Evolutionary conservation across 83 land plant species (phyloP).

Genomic region (Diphasiastrum complanatum): DNA sequence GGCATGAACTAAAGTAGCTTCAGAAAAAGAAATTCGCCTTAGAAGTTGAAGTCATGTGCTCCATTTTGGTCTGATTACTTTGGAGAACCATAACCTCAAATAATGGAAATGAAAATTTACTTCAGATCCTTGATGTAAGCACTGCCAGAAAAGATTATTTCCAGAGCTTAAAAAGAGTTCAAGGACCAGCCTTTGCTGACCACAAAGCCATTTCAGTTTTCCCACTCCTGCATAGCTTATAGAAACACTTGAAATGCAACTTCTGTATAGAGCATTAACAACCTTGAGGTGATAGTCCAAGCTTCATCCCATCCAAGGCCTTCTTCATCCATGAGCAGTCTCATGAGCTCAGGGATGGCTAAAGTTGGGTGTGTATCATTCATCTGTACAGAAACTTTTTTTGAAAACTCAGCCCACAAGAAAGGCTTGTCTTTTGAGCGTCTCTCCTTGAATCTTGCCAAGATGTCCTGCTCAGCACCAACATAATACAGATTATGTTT

Average conservation of each 20-base stretch:
- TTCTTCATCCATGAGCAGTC: constrained; percentile 88
- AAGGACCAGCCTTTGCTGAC: no score
- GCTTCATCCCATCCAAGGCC: constrained; percentile 99
- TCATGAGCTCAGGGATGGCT: constrained; percentile 87
- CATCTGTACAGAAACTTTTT: constrained; percentile 87
- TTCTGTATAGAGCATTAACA: not conserved
- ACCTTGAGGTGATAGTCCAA: constrained; percentile 80
- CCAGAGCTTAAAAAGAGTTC: no score
- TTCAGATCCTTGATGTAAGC: no score
- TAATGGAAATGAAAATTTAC: no score
- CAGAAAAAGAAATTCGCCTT: no score
- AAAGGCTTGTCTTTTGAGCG: constrained; percentile 26
- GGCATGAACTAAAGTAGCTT: no score
- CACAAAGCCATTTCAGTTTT: not conserved
- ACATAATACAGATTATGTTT: constrained; percentile 3
- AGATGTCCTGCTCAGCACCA: constrained; percentile 60
- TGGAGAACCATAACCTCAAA: no score
- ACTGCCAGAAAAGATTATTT: no score
- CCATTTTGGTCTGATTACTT: no score
- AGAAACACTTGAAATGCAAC: not conserved
- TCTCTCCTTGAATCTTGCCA: constrained; percentile 86
- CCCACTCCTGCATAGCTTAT: not conserved
- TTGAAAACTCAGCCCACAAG: constrained; percentile 70
- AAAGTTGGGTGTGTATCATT: constrained; percentile 98
- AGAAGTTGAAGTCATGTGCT: no score